Evolutionary conservation across 352 stramenopile species (phyloP), one percentile per base, ranked within the genome.

Genomic region (Phytophthora pluvialis): DNA sequence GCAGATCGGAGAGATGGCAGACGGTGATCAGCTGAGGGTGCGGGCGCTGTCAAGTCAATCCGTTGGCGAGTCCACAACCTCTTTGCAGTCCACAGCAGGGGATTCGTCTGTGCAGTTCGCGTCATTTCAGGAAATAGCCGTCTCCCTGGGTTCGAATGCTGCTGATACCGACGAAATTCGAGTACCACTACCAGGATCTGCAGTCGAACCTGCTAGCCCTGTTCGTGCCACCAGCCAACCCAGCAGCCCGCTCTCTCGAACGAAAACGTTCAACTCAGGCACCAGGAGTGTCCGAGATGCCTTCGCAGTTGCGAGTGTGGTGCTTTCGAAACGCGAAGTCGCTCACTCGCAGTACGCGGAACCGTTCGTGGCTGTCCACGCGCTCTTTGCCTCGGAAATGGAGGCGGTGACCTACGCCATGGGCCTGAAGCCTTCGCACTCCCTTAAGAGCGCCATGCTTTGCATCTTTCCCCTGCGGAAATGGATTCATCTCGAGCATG

Each of bases 301-400:
- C 0, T 90, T 89, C 50, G 81, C 79, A 3, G 70, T 84, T 42
- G 72, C 64, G n/a, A 87, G 81, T 50, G 72, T 90, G 12, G 70
- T 90, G 21, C 64, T 92, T 4, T 86, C 79, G 2, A 77, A 78
- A 35, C 72, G 51, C 3, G 72, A 90, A 40, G 72, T 77, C 13
- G 64, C 60, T 31, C 67, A 80, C 15, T 69, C 72, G 8, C 62
- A 58, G n/a, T 76, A 75, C 26, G 73, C 81, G 4, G 80, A 86
- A 49, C 79, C 83, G 3, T 74, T 88, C 5, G 28, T 93, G 1
- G 81, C 70, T 11, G 63, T 93, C 1, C 77, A 90, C 55, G 61
- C 60, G 2, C 60, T 88, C 13, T 81, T 80, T 33, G 10, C 55
- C 2, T 83, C 73, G 8, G 78, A 93, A 36, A 61, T 70, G 40